Base-by-base conservation (phyloP, 2,329 filamentous ascomycete species). In the Aspergillus brunneoviolaceus region DNA sequence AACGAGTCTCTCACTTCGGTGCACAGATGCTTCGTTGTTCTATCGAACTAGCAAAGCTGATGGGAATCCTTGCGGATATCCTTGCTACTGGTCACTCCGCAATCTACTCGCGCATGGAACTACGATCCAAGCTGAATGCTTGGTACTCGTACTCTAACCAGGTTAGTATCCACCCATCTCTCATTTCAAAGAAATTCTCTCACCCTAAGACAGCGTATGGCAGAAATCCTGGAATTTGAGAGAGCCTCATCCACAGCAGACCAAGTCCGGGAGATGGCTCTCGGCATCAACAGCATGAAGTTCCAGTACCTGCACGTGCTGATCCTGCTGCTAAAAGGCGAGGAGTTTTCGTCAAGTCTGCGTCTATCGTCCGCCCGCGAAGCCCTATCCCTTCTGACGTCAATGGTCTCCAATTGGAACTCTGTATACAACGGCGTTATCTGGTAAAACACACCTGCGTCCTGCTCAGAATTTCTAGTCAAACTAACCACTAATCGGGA, bases 391-490 rank as follows among this genome's bases (percentile, higher is more conserved):
- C 31, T 62, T 16, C 27, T 65, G n/a, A 29, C 48, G 2, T 51
- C 53, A 5, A 57, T 63, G 39, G 59, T 65, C 9, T 65, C 63
- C 9, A 62, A 62, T 19, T 65, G 61, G 61, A 49, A 47, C 23
- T 63, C 61, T 5, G 57, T 65, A 39, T 63, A 65, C 49, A 65
- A 65, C 19, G 63, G 61, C 27, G 57, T 63, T 0, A 31, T 59
- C n/a, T 65, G 63, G 61, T 65, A 62, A 48, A 57, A 2, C 4
- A 19, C 39, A 35, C 14, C 11, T 35, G 33, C 2, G 11, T 35
- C 16, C 16, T 16, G 11, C 19, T 55, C 14, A n/a, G n/a, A 31
- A 39, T 16, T 21, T 4, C 14, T 21, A 39, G 3, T 14, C 16
- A 50, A n/a, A 27, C 50, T 52, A 52, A 31, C 33, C 31, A 48